These are phyloP conservation scores for Rhizopus stolonifer DNA, from an alignment of 371 early-diverging fungal genomes.

Conservation along the genomic window DNA sequence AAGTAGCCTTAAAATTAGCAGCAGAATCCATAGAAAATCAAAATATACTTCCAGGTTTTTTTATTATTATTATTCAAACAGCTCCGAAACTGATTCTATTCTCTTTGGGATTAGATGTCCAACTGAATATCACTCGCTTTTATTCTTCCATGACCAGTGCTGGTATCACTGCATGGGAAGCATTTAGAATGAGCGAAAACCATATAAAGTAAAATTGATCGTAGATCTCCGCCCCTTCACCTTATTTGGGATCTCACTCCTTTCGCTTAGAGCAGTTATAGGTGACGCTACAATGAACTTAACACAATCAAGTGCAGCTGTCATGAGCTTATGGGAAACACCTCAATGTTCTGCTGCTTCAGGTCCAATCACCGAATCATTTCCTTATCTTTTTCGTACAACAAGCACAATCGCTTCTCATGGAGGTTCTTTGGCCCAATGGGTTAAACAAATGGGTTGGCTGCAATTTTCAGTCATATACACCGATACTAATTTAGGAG, in stretches of 20 bases:
- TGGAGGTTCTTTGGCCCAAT: constrained; percentile 31
- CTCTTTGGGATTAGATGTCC: constrained; percentile 24
- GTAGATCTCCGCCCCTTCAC: neutral
- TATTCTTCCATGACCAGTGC: constrained; percentile 26
- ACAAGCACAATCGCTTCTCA: constrained; percentile 26
- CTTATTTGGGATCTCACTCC: no score
- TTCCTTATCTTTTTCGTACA: constrained; percentile 46
- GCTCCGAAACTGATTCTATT: neutral
- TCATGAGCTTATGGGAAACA: constrained; percentile 32
- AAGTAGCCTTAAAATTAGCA: constrained; percentile 33
- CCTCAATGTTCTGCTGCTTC: constrained; percentile 46
- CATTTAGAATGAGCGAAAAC: constrained; percentile 29
- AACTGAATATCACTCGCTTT: constrained; percentile 30
- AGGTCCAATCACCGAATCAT: constrained; percentile 24
- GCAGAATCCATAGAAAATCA: constrained; percentile 15
- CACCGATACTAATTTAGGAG: constrained; percentile 37
- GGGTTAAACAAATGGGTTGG: constrained; percentile 43
- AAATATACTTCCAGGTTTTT: constrained; percentile 36
- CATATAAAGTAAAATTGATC: constrained; percentile 28
- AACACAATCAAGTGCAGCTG: constrained; percentile 35
- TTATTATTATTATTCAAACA: neutral
- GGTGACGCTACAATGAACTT: constrained; percentile 38
- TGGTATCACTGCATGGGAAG: constrained; percentile 32
- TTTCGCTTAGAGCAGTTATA: constrained; percentile 45
- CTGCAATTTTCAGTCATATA: constrained; percentile 36